Percentiles rank a stretch among this genome's conserved stretches.
Evolutionary conservation across 805 yeast genomes (phyloP).

Genomic region (Yamadazyma insecticola): DNA sequence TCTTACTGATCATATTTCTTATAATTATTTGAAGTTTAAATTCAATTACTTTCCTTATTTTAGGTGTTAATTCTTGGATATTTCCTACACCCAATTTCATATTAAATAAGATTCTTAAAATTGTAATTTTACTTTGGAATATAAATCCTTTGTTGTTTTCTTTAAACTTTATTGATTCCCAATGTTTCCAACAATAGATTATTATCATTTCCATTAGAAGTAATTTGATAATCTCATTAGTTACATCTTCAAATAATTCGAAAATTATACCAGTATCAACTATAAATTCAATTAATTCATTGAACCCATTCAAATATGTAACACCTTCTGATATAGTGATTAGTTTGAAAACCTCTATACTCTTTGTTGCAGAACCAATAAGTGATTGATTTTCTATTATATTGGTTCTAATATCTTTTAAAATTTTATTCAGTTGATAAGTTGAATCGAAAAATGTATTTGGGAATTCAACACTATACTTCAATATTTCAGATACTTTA

Average conservation of each 20-base stretch:
- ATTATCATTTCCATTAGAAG: constrained; percentile 38
- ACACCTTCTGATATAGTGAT: constrained; percentile 16
- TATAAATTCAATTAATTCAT: constrained; percentile 33
- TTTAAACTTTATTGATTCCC: constrained; percentile 2
- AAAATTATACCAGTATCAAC: constrained; percentile 34
- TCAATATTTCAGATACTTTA: constrained; percentile 8
- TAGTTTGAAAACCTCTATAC: constrained; percentile 10
- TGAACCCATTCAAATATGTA: constrained; percentile 36
- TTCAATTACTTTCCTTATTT: constrained; percentile 7
- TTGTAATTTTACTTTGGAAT: constrained; percentile 21
- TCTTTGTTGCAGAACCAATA: constrained; percentile 6
- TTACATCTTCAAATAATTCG: constrained; percentile 19
- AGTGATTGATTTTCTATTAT: constrained; percentile 4
- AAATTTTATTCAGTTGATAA: constrained; percentile 6
- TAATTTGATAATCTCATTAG: constrained; percentile 17
- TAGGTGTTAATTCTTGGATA: neutral
- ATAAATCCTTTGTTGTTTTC: constrained; percentile 16
- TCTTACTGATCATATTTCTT: constrained; percentile 12
- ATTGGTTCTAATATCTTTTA: constrained; percentile 6
- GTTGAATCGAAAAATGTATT: constrained; percentile 3
- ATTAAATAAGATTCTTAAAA: constrained; percentile 32
- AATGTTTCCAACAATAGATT: constrained; percentile 34
- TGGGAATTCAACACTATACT: constrained; percentile 5
- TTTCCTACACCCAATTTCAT: constrained; percentile 23
- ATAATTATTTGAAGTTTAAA: constrained; percentile 11